Evolutionary conservation across 805 yeast species (phyloP).

Genomic region (Pichia cephalocereana): DNA sequence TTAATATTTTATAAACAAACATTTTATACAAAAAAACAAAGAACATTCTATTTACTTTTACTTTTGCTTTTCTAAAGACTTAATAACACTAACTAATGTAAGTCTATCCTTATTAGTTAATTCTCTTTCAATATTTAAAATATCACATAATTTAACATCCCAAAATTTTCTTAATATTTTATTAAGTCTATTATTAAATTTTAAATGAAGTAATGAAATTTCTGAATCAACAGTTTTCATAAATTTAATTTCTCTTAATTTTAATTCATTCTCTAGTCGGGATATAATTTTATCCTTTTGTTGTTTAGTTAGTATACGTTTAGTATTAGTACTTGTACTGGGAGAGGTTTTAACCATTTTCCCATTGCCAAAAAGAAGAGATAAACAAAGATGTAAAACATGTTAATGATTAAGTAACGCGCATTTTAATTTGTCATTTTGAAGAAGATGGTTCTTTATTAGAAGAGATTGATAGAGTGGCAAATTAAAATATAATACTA

Average conservation of each 20-base stretch:
- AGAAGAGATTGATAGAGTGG: too few species aligned
- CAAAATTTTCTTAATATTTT: slow-evolving; percentile 40
- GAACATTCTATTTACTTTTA: too few species aligned
- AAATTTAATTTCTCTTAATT: slow-evolving; percentile 14
- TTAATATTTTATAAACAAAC: not conserved
- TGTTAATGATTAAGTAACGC: too few species aligned
- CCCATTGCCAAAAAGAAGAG: too few species aligned
- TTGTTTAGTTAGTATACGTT: slow-evolving; percentile 18
- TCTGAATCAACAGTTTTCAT: slow-evolving; percentile 13
- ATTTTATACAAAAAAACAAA: too few species aligned
- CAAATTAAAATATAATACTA: too few species aligned
- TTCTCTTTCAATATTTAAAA: slow-evolving; percentile 37
- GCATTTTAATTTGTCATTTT: too few species aligned
- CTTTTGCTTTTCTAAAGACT: slow-evolving; percentile 13
- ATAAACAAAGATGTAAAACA: too few species aligned
- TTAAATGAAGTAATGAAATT: slow-evolving; percentile 21
- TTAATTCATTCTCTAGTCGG: slow-evolving; percentile 16
- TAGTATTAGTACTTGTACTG: not conserved
- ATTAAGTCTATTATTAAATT: slow-evolving; percentile 34
- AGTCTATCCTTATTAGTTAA: slow-evolving; percentile 22
- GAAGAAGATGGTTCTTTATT: too few species aligned
- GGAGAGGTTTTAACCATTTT: not conserved
- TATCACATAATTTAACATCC: slow-evolving; percentile 37
- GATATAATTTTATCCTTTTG: slow-evolving; percentile 32
- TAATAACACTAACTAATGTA: slow-evolving; percentile 21